Conservation (phyloP, 768 basidiomycete genomes). For the Leccinum rimulosum region DNA sequence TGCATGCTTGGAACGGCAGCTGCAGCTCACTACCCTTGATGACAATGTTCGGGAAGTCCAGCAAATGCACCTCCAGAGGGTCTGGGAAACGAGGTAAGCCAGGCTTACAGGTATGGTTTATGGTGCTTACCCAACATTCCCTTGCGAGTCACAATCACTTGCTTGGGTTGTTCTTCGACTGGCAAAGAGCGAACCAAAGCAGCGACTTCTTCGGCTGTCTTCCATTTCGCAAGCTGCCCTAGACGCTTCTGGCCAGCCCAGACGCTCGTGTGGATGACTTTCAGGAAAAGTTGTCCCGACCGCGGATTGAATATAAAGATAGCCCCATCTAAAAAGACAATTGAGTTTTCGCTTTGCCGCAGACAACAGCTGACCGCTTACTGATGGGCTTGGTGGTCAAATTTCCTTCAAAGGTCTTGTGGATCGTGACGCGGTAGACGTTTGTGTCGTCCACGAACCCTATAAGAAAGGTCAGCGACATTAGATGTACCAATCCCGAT, state of each 20-base stretch:
- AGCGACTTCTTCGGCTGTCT: slow-evolving; percentile 99
- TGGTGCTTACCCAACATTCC: slow-evolving; percentile 85
- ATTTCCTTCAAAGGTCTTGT: slow-evolving; percentile 99
- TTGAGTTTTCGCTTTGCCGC: not conserved
- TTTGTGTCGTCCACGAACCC: slow-evolving; percentile 99
- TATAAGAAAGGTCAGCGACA: slow-evolving; percentile 25
- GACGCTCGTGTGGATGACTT: slow-evolving; percentile 99
- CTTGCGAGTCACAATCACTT: slow-evolving; percentile 99
- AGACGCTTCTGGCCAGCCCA: slow-evolving; percentile 99
- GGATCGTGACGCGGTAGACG: slow-evolving; percentile 98
- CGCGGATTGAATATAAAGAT: slow-evolving; percentile 99
- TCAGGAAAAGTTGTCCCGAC: slow-evolving; percentile 96
- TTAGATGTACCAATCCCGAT: not conserved
- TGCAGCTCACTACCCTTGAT: slow-evolving; percentile 99
- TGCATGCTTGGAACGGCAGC: slow-evolving; percentile 98
- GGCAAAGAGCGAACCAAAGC: slow-evolving; percentile 95
- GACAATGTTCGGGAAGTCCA: slow-evolving; percentile 99
- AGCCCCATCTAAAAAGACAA: slow-evolving; percentile 62
- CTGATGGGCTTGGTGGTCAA: slow-evolving; percentile 99
- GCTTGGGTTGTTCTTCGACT: slow-evolving; percentile 99
- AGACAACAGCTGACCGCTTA: slow-evolving; percentile 31
- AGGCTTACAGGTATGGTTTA: not conserved
- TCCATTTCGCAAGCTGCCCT: slow-evolving; percentile 99
- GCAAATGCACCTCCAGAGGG: slow-evolving; percentile 94
- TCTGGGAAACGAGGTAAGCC: slow-evolving; percentile 41